These are phyloP conservation scores for Pseudozyma pruni DNA, from an alignment of 1,284 basidiomycete genomes.

Conservation along the genomic window DNA sequence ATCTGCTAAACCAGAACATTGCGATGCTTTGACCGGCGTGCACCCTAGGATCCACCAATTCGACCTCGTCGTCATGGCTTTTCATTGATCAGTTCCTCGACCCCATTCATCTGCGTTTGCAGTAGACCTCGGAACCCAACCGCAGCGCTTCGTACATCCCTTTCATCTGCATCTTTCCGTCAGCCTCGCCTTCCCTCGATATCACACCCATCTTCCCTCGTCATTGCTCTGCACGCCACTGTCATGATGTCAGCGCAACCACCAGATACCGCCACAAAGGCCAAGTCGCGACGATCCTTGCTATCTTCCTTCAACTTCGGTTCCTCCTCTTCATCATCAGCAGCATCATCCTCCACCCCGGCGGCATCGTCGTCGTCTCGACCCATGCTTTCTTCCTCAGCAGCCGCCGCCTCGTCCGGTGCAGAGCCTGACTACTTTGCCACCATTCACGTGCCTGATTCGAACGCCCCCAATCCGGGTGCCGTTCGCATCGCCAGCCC, in stretches of 20 bases:
- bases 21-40: no score
- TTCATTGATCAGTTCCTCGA: no score
- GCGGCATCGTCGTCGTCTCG: conserved; percentile 10
- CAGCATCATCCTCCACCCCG: conserved; percentile 12
- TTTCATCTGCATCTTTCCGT: no score
- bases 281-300: conserved; percentile 29
- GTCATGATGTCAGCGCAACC: conserved; percentile 37
- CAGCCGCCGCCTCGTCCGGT: conserved; percentile 4
- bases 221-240: no score
- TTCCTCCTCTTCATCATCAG: conserved; percentile 18
- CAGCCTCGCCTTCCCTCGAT: no score
- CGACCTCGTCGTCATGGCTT: no score
- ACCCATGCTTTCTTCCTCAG: conserved; percentile 6
- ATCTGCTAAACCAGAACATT: no score
- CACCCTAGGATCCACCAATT: no score
- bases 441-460: conserved; percentile 28
- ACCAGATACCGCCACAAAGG: conserved; percentile 27
- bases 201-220: no score
- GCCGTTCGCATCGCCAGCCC: conserved; percentile 42
- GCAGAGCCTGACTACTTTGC: conserved; percentile 47
- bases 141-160: no score
- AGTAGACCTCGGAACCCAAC: no score
- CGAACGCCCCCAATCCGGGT: conserved; percentile 14
- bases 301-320: conserved; percentile 36
- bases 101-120: no score